Base-by-base conservation (phyloP, 208 protist species). In the Crithidia acanthocephali region DNA sequence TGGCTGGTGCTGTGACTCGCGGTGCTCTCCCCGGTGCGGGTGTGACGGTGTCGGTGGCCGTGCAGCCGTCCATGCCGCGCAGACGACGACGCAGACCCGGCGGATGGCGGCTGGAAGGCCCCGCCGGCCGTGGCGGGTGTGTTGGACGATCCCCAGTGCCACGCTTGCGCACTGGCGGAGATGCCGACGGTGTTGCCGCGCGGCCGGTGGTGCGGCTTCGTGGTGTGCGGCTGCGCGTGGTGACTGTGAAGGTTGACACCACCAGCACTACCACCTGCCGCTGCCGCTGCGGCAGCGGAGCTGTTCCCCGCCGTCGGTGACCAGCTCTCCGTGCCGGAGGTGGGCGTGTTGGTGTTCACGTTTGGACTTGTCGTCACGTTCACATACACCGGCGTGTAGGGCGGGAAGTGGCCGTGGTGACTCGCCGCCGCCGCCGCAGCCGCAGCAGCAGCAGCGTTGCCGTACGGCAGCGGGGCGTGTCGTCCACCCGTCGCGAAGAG, bases 91-190 rank as follows among this genome's bases (percentile, higher is more conserved):
- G 35, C 35, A 40, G 35, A 40, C 35, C 11, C 8, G 11, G 11
- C 8, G 35, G 35, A 40, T 40, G 35, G 5, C 35, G 35, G 35
- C 8, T 40, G 57, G 32, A n/a, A n/a, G n/a, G n/a, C n/a, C n/a
- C n/a, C 28, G 58, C 25, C 33, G 57, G 23, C 30, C 27, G 27
- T 33, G 16, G 58, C 23, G 25, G 40, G 32, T 9, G 44, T 23
- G 11, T 30, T 10, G 22, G 48, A 18, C 6, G 52, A 8, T n/a
- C 63, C 64, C 71, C 71, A 76, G 47, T 76, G 71, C 71, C 71
- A 76, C 27, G 63, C 63, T 33, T 76, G 71, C 33, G 71, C 62
- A 13, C 63, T 60, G 20, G 63, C 63, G 1, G 71, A 40, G 5
- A 76, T 30, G 25, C 62, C 62, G 0, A 47, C 56, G 1, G 63